phyloP scores from a whole-genome alignment of 129 eudicot genomes.

The Gnaphalium uliginosum region DNA sequence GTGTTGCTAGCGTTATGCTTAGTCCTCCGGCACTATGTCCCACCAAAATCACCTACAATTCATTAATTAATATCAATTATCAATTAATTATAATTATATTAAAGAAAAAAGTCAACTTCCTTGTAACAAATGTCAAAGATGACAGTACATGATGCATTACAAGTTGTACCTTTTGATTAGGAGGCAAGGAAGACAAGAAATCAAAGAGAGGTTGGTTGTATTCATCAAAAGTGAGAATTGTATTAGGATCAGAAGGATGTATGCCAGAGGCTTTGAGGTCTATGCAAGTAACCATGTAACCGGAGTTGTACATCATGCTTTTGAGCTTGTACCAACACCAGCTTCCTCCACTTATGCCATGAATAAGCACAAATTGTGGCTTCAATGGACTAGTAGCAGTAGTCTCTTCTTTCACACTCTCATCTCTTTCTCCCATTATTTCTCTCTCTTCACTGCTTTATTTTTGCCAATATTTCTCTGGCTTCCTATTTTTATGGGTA shows the following conservation, averaged over 20 bases:
- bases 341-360: conserved; percentile 51
- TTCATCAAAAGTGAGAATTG: conserved; percentile 41
- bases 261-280: conserved; percentile 54
- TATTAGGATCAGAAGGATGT: conserved; percentile 41
- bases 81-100: background rate
- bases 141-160: conserved; percentile 3
- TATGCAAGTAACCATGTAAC: conserved; percentile 48
- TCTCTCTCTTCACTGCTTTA: background rate
- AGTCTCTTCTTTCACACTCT: conserved; percentile 15
- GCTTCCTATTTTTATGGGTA: conserved; percentile 23
- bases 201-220: conserved; percentile 47
- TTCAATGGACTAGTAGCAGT: conserved; percentile 26
- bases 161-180: conserved; percentile 42
- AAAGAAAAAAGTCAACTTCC: background rate
- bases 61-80: too few species aligned
- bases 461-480: conserved; percentile 11
- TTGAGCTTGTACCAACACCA: conserved; percentile 65
- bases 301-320: conserved; percentile 46
- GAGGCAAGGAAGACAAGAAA: conserved; percentile 41
- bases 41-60: conserved; percentile 41
- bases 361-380: conserved; percentile 57
- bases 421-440: conserved; percentile 20
- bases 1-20: conserved; percentile 41
- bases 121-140: background rate
- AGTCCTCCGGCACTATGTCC: conserved; percentile 56